These are phyloP conservation scores for Carex parvula DNA, from an alignment of 176 grass and related monocot genomes.

Conservation along the genomic window DNA sequence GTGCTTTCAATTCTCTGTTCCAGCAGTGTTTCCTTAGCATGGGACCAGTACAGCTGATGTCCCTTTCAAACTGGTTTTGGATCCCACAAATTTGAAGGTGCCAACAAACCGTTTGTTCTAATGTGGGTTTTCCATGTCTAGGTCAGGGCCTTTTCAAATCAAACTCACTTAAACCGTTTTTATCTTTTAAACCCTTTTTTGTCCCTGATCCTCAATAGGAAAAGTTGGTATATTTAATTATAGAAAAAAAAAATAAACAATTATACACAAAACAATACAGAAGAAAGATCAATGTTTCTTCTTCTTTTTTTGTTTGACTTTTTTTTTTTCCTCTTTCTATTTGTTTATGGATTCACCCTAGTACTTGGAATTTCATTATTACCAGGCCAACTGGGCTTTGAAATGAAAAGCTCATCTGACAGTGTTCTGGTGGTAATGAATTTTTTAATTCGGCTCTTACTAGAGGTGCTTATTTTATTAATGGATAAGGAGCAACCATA, in stretches of 20 bases:
- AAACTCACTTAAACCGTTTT: background rate
- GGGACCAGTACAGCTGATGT: conserved; percentile 7
- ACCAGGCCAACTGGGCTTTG: background rate
- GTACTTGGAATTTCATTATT: conserved; percentile 13
- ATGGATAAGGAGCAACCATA: background rate
- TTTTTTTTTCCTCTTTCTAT: background rate
- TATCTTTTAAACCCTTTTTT: background rate
- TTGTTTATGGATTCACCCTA: background rate
- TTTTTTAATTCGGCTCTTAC: background rate
- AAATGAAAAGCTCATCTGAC: conserved; percentile 16
- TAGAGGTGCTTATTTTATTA: background rate
- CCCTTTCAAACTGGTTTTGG: background rate
- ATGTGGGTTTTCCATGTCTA: conserved; percentile 24
- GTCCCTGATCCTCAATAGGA: too few relatives aligned
- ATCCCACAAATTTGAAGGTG: conserved; percentile 23
- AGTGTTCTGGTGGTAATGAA: background rate
- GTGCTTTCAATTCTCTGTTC: conserved; percentile 15
- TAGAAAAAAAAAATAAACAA: background rate
- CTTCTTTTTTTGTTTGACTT: background rate
- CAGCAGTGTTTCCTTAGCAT: conserved; percentile 20
- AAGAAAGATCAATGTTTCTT: background rate
- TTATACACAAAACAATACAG: background rate
- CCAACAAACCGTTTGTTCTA: conserved; percentile 17
- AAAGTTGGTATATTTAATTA: background rate
- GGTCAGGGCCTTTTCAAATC: background rate